phyloP scores from a whole-genome alignment of 2,329 filamentous ascomycete genomes.

The Ascomycota sp. region DNA sequence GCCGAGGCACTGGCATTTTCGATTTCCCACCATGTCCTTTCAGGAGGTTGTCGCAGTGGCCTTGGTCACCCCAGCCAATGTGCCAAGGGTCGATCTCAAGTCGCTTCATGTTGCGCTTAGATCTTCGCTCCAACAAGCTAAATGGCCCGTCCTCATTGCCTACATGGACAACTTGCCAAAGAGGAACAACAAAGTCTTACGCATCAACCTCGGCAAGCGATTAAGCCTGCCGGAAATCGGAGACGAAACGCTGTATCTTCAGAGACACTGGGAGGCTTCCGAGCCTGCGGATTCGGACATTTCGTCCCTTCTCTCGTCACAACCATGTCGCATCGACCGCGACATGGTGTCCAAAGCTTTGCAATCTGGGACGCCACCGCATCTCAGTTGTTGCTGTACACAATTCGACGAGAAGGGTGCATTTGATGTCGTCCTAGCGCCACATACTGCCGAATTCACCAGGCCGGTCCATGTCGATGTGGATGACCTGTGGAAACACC shows the following conservation, averaged over 20 bases:
- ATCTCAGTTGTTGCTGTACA: constrained; percentile 5
- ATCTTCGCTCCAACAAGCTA: constrained; percentile 27
- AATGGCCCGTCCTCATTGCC: constrained; percentile 28
- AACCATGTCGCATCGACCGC: constrained; percentile 13
- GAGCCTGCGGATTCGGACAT: constrained; percentile 26
- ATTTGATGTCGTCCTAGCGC: constrained; percentile 7
- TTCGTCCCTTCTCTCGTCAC: constrained; percentile 16
- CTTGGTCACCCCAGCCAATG: constrained; percentile 23
- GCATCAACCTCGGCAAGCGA: constrained; percentile 29
- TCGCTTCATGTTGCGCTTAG: constrained; percentile 25
- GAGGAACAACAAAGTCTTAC: constrained; percentile 35
- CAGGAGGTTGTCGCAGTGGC: constrained; percentile 35
- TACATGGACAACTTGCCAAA: constrained; percentile 36
- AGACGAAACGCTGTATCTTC: constrained; percentile 20
- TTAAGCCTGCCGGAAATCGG: constrained; percentile 22
- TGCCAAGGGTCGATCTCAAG: constrained; percentile 24
- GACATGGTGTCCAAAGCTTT: constrained; percentile 8
- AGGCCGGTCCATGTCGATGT: constrained; percentile 1
- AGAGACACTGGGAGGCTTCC: constrained; percentile 30
- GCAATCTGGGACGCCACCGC: constrained; percentile 3
- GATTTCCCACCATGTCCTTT: constrained; percentile 25
- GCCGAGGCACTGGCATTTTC: constrained; percentile 32
- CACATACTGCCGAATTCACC: constrained; percentile 1
- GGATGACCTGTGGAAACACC: constrained; percentile 4
- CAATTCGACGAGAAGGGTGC: constrained; percentile 1